Conservation (phyloP, 2,329 filamentous ascomycete genomes). For the Acrocalymma vagum region DNA sequence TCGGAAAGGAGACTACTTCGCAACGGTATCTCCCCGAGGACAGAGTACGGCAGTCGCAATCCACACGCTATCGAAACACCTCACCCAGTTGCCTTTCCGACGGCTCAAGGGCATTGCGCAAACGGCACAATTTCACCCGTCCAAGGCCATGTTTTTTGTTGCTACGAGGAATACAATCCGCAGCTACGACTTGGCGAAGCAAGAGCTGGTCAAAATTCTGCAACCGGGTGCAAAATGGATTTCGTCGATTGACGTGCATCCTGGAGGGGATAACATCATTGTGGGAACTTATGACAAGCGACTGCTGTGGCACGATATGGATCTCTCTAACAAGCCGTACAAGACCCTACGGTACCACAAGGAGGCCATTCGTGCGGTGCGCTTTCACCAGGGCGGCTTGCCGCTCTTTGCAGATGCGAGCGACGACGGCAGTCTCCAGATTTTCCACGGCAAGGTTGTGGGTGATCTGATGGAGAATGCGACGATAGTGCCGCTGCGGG, state of each 20-base stretch:
- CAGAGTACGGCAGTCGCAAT: slow-evolving; percentile 86
- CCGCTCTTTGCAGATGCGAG: slow-evolving; percentile 94
- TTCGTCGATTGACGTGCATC: slow-evolving; percentile 90
- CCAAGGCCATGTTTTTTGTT: slow-evolving; percentile 91
- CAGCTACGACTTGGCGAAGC: slow-evolving; percentile 90
- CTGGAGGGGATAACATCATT: slow-evolving; percentile 91
- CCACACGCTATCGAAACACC: slow-evolving; percentile 93
- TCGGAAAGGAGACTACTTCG: slow-evolving; percentile 90
- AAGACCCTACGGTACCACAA: slow-evolving; percentile 96
- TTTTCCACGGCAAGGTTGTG: slow-evolving; percentile 97
- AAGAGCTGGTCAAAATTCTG: slow-evolving; percentile 90
- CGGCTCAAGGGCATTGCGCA: slow-evolving; percentile 79
- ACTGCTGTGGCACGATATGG: slow-evolving; percentile 95
- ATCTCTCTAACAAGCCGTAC: slow-evolving; percentile 88
- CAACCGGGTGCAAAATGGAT: slow-evolving; percentile 96
- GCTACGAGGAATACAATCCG: slow-evolving; percentile 94
- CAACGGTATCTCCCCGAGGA: slow-evolving; percentile 84
- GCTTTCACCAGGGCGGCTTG: slow-evolving; percentile 79
- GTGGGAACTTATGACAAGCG: slow-evolving; percentile 94
- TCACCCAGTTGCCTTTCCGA: slow-evolving; percentile 94
- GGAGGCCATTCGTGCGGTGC: slow-evolving; percentile 88
- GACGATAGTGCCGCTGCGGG: slow-evolving; percentile 94
- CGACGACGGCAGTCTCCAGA: slow-evolving; percentile 92
- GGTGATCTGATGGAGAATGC: slow-evolving; percentile 96
- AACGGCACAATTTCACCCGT: slow-evolving; percentile 93